These are phyloP conservation scores for Rhizophagus sp. DNA, from an alignment of 192 early-diverging fungal species.

Conservation along the genomic window DNA sequence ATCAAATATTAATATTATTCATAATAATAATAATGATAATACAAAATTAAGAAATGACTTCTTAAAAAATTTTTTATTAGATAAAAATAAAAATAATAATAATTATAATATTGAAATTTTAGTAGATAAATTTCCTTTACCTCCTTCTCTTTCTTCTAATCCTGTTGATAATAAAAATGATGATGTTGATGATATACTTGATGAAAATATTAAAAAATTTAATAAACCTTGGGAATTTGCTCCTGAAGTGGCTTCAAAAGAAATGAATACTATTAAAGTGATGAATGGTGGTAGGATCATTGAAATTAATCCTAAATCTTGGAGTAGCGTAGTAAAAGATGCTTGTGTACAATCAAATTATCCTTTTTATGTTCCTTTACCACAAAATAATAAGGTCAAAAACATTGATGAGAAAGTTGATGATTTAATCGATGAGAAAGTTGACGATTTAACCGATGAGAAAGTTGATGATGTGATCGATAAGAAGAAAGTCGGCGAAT, in stretches of 20 bases:
- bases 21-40: background rate
- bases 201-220: background rate
- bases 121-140: background rate
- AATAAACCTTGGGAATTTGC: background rate
- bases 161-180: too few relatives aligned
- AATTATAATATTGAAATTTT: background rate
- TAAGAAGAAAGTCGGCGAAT: background rate
- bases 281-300: background rate
- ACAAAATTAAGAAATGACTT: background rate
- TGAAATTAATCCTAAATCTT: background rate
- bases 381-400: too few relatives aligned
- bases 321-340: background rate
- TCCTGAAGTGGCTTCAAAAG: background rate
- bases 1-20: background rate
- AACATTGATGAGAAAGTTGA: background rate
- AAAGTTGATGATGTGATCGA: background rate
- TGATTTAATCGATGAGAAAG: background rate
- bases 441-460: background rate
- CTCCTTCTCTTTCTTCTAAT: background rate
- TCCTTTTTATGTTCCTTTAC: background rate
- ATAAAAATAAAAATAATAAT: background rate
- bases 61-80: background rate
- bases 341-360: conserved; percentile 12
- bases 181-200: background rate
- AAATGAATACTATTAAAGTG: background rate